Percentiles rank a stretch among this genome's conserved stretches.
Evolutionary conservation across 2,329 filamentous ascomycete species (phyloP).

Genomic region (Calonectria multiphialidica): DNA sequence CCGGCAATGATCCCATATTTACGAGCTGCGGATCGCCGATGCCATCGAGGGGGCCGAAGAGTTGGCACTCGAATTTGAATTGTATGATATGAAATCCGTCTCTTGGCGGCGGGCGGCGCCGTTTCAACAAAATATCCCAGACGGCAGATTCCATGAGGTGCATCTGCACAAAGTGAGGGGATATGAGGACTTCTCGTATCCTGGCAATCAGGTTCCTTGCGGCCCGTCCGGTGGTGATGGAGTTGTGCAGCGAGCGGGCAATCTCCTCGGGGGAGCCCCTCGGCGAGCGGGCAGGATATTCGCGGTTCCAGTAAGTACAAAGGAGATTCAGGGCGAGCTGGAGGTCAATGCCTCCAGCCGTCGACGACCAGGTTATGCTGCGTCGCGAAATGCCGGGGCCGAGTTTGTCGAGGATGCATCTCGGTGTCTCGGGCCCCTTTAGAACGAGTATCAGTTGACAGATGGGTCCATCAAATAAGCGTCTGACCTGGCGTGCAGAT

Average conservation of each 20-base stretch:
- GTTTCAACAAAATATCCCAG: constrained; percentile 50
- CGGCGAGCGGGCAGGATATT: constrained; percentile 49
- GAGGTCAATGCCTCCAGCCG: constrained; percentile 49
- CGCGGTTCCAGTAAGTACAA: constrained; percentile 51
- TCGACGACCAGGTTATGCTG: constrained; percentile 47
- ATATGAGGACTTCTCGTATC: constrained; percentile 46
- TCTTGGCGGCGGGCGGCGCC: constrained; percentile 44
- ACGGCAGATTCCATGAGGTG: constrained; percentile 53
- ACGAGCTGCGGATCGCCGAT: constrained; percentile 45
- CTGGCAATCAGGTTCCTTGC: constrained; percentile 45
- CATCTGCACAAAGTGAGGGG: constrained; percentile 52
- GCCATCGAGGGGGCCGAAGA: constrained; percentile 46
- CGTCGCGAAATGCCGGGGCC: constrained; percentile 50
- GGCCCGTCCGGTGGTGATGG: constrained; percentile 46
- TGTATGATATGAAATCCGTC: constrained; percentile 52
- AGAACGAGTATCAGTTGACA: constrained; percentile 52
- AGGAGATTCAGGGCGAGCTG: constrained; percentile 50
- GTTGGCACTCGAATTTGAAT: constrained; percentile 51
- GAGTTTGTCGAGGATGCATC: constrained; percentile 50
- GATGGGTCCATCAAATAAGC: constrained; percentile 53
- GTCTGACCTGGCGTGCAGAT: constrained; percentile 46
- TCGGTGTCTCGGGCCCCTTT: constrained; percentile 51
- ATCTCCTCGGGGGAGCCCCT: constrained; percentile 50
- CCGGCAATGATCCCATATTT: constrained; percentile 46
- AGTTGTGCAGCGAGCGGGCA: constrained; percentile 45